phyloP scores from a whole-genome alignment of 345 rosid genomes.

The Lumnitzera littorea region DNA sequence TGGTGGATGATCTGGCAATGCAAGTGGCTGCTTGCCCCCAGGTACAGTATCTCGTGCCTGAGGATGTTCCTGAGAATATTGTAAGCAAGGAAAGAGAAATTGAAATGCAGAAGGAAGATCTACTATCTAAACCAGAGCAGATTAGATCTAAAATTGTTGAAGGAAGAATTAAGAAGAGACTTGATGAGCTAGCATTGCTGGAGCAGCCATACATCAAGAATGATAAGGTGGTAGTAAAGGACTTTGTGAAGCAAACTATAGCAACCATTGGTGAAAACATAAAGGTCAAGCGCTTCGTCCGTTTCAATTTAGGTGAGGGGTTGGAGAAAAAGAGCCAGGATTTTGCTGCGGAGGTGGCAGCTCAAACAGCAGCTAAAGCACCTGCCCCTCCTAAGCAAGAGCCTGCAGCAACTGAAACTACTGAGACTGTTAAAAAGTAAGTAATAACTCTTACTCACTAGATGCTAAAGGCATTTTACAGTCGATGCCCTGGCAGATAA shows the following conservation, averaged over 20 bases:
- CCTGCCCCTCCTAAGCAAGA: constrained; percentile 39
- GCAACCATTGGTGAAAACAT: constrained; percentile 94
- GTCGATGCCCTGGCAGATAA: no score
- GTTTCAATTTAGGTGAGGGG: constrained; percentile 92
- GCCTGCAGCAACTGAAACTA: constrained; percentile 40
- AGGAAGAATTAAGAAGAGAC: constrained; percentile 84
- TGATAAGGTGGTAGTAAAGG: constrained; percentile 83
- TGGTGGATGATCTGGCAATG: constrained; percentile 91
- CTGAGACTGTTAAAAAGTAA: constrained; percentile 58
- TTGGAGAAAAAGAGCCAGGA: constrained; percentile 88
- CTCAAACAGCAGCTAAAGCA: constrained; percentile 72
- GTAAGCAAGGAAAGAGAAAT: constrained; percentile 81
- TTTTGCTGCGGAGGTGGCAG: constrained; percentile 95
- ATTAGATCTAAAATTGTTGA: constrained; percentile 83
- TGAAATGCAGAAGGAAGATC: constrained; percentile 98
- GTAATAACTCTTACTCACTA: constrained; percentile 9
- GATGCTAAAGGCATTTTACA: neutral
- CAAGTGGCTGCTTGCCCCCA: constrained; percentile 97
- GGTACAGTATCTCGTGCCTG: constrained; percentile 69
- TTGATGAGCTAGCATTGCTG: constrained; percentile 79
- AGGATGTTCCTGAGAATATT: constrained; percentile 76
- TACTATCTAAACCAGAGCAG: constrained; percentile 83
- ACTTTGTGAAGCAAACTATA: constrained; percentile 81
- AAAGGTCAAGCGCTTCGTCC: constrained; percentile 74
- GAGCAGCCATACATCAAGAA: constrained; percentile 93